Evolutionary conservation across 257 asterid genomes (phyloP), one percentile per base, ranked within the genome.

Genomic region (Perilla frutescens): DNA sequence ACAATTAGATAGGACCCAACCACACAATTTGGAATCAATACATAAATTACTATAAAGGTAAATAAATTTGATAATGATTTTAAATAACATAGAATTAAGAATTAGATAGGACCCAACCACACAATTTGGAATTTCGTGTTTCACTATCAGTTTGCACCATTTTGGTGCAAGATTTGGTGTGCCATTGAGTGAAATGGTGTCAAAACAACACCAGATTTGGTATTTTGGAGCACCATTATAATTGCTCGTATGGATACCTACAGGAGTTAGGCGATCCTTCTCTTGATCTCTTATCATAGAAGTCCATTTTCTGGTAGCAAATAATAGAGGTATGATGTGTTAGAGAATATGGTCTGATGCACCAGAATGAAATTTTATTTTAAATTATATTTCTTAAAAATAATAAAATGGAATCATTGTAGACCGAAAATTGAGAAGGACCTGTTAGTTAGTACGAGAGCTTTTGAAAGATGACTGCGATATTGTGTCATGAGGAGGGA

Each of bases 361-460:
- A 49, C n/a, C 2, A 47, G 13, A 32, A 64, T 53, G 56, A n/a
- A 58, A 44, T 45, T 69, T 39, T 11, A 15, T 29, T 45, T 62
- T 1, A 6, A 11, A 59, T 6, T 10, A 26, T 5, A 5, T 1
- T 20, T 36, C 13, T 34, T 12, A 0, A 1, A 32, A 32, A 8
- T 56, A 4, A 57, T 56, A 44, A 11, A 69, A 5, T 3, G 68
- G 20, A 74, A 71, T 66, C 7, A 56, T 10, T n/a, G 54, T 2
- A 39, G 39, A 74, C 32, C 48, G 56, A 55, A 65, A 73, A 73
- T 8, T 53, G 55, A 65, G 48, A 61, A 66, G 20, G 63, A 95
- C 99, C 98, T 92, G 88, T 92, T 90, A 45, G 99, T 95, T 83
- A 95, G 73, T 8, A 81, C 97, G 58, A 95, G 98, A 62, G 98